phyloP scores from a whole-genome alignment of 2,329 filamentous ascomycete genomes.

The Fusarium sp. region DNA sequence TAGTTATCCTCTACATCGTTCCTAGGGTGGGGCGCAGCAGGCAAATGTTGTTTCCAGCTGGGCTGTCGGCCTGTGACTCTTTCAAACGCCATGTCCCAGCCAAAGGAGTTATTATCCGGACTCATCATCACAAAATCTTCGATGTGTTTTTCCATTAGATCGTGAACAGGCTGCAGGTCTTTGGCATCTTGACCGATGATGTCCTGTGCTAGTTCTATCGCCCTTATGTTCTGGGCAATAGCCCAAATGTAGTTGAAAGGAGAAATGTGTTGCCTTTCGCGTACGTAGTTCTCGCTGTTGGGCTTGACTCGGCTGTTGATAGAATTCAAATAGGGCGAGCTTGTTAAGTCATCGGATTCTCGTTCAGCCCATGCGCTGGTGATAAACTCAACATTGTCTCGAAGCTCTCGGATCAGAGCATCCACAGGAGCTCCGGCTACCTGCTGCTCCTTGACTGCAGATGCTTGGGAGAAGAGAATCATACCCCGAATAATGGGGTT shows the following conservation, averaged over 20 bases:
- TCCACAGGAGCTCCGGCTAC: slow-evolving; percentile 35
- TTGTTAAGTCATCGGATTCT: slow-evolving; percentile 25
- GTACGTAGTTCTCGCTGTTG: neutral
- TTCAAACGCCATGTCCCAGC: slow-evolving; percentile 41
- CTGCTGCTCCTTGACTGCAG: slow-evolving; percentile 39
- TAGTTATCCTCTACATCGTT: neutral
- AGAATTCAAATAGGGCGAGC: slow-evolving; percentile 36
- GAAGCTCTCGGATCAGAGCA: slow-evolving; percentile 36
- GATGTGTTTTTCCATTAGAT: slow-evolving; percentile 50
- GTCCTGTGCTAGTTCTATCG: slow-evolving; percentile 55
- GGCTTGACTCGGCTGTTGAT: slow-evolving; percentile 35
- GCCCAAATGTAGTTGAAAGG: slow-evolving; percentile 40
- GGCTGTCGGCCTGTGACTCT: slow-evolving; percentile 41
- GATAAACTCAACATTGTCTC: slow-evolving; percentile 43
- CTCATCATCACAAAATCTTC: slow-evolving; percentile 39
- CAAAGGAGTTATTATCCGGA: slow-evolving; percentile 3
- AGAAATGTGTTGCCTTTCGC: slow-evolving; percentile 22
- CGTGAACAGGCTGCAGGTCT: slow-evolving; percentile 50
- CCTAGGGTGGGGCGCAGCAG: neutral
- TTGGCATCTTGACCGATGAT: slow-evolving; percentile 46
- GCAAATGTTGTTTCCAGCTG: slow-evolving; percentile 35
- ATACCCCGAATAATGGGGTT: slow-evolving; percentile 44
- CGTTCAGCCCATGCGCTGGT: slow-evolving; percentile 39
- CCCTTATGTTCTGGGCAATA: slow-evolving; percentile 48
- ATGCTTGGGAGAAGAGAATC: slow-evolving; percentile 43